Base-by-base conservation (phyloP, 129 eudicot species). In the Deinandra increscens region DNA sequence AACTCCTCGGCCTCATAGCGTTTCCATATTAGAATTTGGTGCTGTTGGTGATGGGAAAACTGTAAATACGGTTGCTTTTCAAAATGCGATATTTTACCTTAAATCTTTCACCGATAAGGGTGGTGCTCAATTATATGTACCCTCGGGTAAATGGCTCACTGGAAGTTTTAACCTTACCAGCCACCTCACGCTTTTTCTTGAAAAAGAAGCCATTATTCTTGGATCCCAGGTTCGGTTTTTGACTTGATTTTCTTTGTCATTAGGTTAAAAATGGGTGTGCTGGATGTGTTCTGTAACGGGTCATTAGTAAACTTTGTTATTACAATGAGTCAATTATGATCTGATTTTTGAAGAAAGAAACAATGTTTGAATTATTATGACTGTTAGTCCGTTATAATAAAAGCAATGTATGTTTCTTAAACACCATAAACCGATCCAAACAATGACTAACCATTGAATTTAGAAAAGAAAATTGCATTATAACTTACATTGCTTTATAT, bases 41-140 rank as follows among this genome's bases (percentile, higher is more conserved):
- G 96, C 96, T 4, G 88, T 89, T 68, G 96, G 90, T 9, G 93
- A 89, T 60, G 96, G 94, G 10, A 86, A 89, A 54, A 81, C 94
- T 5, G 13, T 80, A 31, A 86, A 86, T 44, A 89, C 96, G 5
- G 84, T 89, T 12, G 96, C 96, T 29, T 89, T 89, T 68, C 94
- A 89, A 63, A 89, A 89, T 86, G 96, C 96, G 10, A 86, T 89
- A 50, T 89, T 89, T 80, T 89, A 86, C 68, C 88, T 84, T 64
- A 84, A 84, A 81, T 89, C 96, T 4, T 89, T 89, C 60, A 88
- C 85, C 26, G 94, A 89, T 61, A 89, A 89, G 51, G 96, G 96
- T 14, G 96, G 96, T 17, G 96, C 96, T 61, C 96, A 89, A 49
- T 83, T 89, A 56, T 89, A 89, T 68, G 88, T 89, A 23, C 96